Evolutionary conservation across 176 grass and related monocot genomes (phyloP), one percentile per base, ranked within the genome.

Genomic region (Typha latifolia): DNA sequence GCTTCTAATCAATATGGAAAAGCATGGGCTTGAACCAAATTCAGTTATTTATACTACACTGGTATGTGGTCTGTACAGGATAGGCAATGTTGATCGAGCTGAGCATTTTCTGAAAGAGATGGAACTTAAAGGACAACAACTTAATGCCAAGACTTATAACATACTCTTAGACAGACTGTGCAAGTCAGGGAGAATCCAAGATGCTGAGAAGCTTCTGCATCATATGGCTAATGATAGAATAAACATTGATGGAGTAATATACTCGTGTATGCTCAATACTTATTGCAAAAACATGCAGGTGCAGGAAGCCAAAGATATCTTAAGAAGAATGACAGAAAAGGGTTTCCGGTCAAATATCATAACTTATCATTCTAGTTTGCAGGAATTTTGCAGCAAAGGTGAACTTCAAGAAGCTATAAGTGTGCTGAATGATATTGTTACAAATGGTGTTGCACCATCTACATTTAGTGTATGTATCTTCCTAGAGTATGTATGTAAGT

Each of bases 251-350:
- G 71, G 12, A 7, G 18, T 64, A 24, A 73, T 27, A 31, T 32
- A 73, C 49, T 64, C 47, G n/a, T 37, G 15, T 62, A 32, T 73
- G 4, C 26, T 63, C 13, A 21, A 73, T 62, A 22, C 9, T 64
- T 63, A 73, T 43, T 64, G 71, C 48, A 73, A 48, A 64, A 51
- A 23, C 32, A 71, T 71, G 69, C 61, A 73, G 47, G 16, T 73
- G 29, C 9, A 73, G 14, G 23, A 51, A 73, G 47, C 61, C 48
- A 64, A 73, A 73, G 21, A 31, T 47, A 48, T 71, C 27, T 43
- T 61, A 50, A 34, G 15, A 51, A 64, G 61, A 15, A 63, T 73
- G 71, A 51, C 23, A 19, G 61, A 31, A 50, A 63, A 62, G 47
- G 43, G 71, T 49, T 49, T 64, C 49, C 53, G 22, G 32, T 48